Conservation (phyloP, 2,329 filamentous ascomycete species). For the Thermomyces lanuginosus region DNA sequence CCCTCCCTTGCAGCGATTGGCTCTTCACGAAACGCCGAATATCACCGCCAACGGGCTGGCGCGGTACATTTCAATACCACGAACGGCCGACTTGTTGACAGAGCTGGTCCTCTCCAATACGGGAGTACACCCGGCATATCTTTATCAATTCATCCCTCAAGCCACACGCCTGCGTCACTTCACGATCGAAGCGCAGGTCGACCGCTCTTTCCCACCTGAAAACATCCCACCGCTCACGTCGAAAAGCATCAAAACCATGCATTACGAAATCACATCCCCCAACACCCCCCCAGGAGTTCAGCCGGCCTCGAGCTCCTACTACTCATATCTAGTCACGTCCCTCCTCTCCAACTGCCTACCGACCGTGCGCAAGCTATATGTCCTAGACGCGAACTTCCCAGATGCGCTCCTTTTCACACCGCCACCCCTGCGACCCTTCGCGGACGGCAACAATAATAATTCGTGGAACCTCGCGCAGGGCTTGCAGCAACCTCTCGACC, state of each 20-base stretch:
- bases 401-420: slow-evolving; percentile 61
- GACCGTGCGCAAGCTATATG: slow-evolving; percentile 59
- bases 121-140: slow-evolving; percentile 37
- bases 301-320: slow-evolving; percentile 47
- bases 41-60: slow-evolving; percentile 57
- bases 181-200: slow-evolving; percentile 40
- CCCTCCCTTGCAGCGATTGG: slow-evolving; percentile 56
- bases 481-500: slow-evolving; percentile 42
- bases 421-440: slow-evolving; percentile 41
- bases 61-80: slow-evolving; percentile 47
- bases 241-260: slow-evolving; percentile 51
- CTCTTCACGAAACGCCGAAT: slow-evolving; percentile 52
- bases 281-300: slow-evolving; percentile 42
- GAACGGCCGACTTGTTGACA: slow-evolving; percentile 44
- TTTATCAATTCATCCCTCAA: slow-evolving; percentile 27
- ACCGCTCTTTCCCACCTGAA: slow-evolving; percentile 40
- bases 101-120: slow-evolving; percentile 57
- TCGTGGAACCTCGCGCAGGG: slow-evolving; percentile 13
- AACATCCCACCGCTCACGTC: slow-evolving; percentile 50
- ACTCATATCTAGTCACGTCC: slow-evolving; percentile 71
- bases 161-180: slow-evolving; percentile 31
- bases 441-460: slow-evolving; percentile 23
- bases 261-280: slow-evolving; percentile 58
- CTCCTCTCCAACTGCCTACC: slow-evolving; percentile 62
- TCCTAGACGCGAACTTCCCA: slow-evolving; percentile 68